phyloP scores from a whole-genome alignment of 2,329 filamentous ascomycete species.

The Fusarium sp. region DNA sequence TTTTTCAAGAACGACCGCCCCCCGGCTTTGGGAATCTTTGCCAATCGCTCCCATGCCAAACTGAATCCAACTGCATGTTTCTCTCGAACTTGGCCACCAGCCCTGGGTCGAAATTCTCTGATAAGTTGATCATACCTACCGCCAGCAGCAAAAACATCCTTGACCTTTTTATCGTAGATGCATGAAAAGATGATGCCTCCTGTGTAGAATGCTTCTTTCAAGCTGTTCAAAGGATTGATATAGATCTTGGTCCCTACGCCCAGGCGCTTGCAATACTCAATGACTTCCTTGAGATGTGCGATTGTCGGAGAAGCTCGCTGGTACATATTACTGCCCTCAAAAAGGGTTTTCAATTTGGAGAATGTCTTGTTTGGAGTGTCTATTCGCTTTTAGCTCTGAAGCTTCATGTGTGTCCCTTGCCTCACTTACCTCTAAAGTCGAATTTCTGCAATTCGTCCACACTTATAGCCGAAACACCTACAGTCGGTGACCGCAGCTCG shows the following conservation, averaged over 20 bases:
- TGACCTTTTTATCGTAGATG: constrained; percentile 83
- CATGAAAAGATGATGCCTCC: constrained; percentile 91
- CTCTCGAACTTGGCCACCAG: constrained; percentile 68
- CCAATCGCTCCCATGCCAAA: constrained; percentile 85
- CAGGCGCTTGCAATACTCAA: constrained; percentile 79
- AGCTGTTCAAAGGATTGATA: constrained; percentile 83
- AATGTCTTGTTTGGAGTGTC: constrained; percentile 67
- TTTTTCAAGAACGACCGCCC: constrained; percentile 75
- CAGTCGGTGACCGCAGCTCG: constrained; percentile 81
- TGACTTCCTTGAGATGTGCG: constrained; percentile 81
- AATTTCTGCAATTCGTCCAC: constrained; percentile 91
- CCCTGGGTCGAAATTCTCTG: constrained; percentile 79
- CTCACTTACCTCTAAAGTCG: constrained; percentile 78
- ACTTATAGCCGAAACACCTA: constrained; percentile 87
- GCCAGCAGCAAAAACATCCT: constrained; percentile 90
- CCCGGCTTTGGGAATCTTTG: constrained; percentile 67
- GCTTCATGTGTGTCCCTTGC: not conserved
- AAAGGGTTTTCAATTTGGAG: constrained; percentile 65
- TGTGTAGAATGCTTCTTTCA: constrained; percentile 91
- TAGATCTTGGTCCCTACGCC: constrained; percentile 81
- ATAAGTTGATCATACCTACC: constrained; percentile 93
- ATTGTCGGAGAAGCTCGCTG: constrained; percentile 80
- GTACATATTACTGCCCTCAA: constrained; percentile 71
- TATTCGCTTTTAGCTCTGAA: constrained; percentile 42
- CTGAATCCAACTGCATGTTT: constrained; percentile 92